Base-by-base conservation (phyloP, 1,139 yeast genomes). In the Kurtzmaniella quercitrusa region DNA sequence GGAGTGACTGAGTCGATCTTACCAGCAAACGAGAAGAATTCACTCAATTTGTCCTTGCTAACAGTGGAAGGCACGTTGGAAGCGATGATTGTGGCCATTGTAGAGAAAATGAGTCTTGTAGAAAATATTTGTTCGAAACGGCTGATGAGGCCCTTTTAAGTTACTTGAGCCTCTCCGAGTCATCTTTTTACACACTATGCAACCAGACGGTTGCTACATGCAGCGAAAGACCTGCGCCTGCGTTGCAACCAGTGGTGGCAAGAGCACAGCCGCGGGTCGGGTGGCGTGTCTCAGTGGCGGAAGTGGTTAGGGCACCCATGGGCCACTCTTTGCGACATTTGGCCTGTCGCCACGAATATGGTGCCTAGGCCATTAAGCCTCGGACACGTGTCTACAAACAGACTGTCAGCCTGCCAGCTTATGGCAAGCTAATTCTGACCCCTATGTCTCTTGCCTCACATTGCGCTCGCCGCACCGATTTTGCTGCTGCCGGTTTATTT, bases 21-120 rank as follows among this genome's bases (percentile, higher is more conserved):
- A n/a, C 95, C 95, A 59, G 94, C 85, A 60, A 85, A 85, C 34
- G 85, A 71, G 63, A 86, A 85, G 66, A 86, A 87, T 49, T 84
- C 87, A 42, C 70, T 65, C 37, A 87, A 64, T 56, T 85, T 82
- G 40, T 73, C 73, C 44, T 76, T 69, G 15, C 82, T 59, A 39
- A 83, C 77, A 36, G 73, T 56, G 3, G 67, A 55, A 29, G 91
- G 83, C 42, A 87, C 73, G 49, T 82, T 76, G 18, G 82, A 74
- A 19, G 83, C 91, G 44, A 77, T 70, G 41, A 83, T 65, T 8
- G 76, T 56, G 15, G 76, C 59, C 73, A 65, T 72, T 37, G 41
- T 49, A 16, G 36, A 27, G 23, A 21, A 21, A 21, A 21, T 21
- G 8, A 21, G 4, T 21, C 4, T 8, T 21, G 23, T 4, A 21